These are phyloP conservation scores for Phytophthora pini DNA, from an alignment of 352 stramenopile species.

Conservation along the genomic window DNA sequence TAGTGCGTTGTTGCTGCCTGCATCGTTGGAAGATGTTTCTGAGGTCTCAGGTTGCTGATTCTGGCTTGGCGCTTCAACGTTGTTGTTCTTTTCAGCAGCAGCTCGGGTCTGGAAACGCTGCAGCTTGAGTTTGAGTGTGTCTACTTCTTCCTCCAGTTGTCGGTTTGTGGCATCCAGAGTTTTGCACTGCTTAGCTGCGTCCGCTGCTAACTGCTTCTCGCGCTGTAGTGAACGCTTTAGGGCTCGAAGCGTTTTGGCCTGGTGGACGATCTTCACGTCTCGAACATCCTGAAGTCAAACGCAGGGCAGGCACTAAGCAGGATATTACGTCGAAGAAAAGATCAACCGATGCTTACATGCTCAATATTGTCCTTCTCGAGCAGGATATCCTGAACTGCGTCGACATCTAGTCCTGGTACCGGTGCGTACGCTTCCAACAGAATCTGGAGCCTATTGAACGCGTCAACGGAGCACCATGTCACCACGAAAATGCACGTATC, in stretches of 20 bases:
- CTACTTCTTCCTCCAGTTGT: conserved; percentile 62
- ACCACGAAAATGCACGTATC: conserved; percentile 27
- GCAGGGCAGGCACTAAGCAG: background rate
- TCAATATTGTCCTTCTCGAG: conserved; percentile 63
- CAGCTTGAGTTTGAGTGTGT: conserved; percentile 67
- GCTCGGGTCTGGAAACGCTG: conserved; percentile 57
- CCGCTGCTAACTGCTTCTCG: conserved; percentile 58
- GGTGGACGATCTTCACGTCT: conserved; percentile 81
- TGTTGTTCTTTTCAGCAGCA: conserved; percentile 25
- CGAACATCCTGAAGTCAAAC: conserved; percentile 62
- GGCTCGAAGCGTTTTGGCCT: conserved; percentile 69
- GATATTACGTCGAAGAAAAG: background rate
- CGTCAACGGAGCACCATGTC: background rate
- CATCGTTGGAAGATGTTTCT: background rate
- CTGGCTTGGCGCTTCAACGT: conserved; percentile 2
- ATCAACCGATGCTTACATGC: conserved; percentile 44
- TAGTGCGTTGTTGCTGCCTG: conserved; percentile 2
- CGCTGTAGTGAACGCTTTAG: conserved; percentile 65
- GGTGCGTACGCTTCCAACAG: conserved; percentile 70
- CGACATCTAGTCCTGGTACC: conserved; percentile 63
- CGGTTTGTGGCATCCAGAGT: conserved; percentile 36
- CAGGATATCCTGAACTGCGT: conserved; percentile 63
- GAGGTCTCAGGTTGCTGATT: conserved; percentile 3
- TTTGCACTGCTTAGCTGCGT: conserved; percentile 53
- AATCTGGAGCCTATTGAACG: conserved; percentile 59